These are phyloP conservation scores for Tardiomyces depauwii DNA, from an alignment of 1,139 yeast genomes.

Conservation along the genomic window DNA sequence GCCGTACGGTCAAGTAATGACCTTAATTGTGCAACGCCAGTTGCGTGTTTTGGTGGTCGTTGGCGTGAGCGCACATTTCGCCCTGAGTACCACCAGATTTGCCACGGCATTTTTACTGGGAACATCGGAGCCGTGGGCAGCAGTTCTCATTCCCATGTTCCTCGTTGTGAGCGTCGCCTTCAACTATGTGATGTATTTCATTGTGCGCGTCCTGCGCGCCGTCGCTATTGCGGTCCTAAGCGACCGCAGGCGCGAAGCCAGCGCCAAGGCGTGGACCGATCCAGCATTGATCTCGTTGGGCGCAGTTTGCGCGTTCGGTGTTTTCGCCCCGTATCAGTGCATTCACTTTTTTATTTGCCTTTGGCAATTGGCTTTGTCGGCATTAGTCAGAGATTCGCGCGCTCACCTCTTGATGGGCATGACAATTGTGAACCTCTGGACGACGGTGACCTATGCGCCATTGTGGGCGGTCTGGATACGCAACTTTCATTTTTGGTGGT, in stretches of 20 bases:
- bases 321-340: constrained; percentile 21
- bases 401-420: constrained; percentile 9
- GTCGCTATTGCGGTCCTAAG: background rate
- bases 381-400: constrained; percentile 9
- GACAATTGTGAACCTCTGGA: constrained; percentile 21
- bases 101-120: background rate
- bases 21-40: background rate
- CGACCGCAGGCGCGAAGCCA: background rate
- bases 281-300: background rate
- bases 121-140: background rate
- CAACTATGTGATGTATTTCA: background rate
- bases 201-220: background rate
- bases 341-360: constrained; percentile 24
- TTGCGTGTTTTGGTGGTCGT: background rate
- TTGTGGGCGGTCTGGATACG: constrained; percentile 26
- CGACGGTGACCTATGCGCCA: constrained; percentile 24
- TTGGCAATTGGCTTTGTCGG: background rate
- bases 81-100: background rate
- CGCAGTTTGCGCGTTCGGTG: constrained; percentile 6
- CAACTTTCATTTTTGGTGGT: constrained; percentile 21
- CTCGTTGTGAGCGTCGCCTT: background rate
- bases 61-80: background rate
- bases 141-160: background rate
- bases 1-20: background rate
- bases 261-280: background rate